phyloP scores from a whole-genome alignment of 2,329 filamentous ascomycete genomes.

The Colletotrichum melonis region DNA sequence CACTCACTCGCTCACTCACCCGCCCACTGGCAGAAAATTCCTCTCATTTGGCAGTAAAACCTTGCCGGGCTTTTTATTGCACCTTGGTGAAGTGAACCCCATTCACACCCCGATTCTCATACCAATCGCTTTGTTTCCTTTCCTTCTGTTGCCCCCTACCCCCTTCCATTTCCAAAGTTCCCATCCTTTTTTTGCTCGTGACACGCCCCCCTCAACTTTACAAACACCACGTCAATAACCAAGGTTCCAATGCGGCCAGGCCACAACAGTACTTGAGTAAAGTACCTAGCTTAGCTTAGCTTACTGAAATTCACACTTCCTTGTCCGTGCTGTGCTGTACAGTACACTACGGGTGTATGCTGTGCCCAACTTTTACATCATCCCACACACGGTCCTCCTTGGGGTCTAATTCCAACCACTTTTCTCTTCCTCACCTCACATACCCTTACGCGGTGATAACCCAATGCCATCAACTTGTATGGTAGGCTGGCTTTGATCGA shows the following conservation, averaged over 20 bases:
- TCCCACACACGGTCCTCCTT: constrained; percentile 8
- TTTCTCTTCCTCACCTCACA: background rate
- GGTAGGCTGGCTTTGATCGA: background rate
- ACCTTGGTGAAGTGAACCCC: background rate
- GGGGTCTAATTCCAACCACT: constrained; percentile 3
- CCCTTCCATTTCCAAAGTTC: background rate
- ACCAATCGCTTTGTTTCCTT: background rate
- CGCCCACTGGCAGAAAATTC: constrained; percentile 7
- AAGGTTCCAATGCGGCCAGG: background rate
- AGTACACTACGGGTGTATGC: too few relatives aligned
- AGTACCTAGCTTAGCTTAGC: too few relatives aligned
- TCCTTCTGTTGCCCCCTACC: background rate
- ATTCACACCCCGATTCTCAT: constrained; percentile 6
- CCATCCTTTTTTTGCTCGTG: background rate
- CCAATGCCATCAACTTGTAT: background rate
- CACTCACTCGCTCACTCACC: background rate
- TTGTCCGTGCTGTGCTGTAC: background rate
- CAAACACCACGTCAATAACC: constrained; percentile 10
- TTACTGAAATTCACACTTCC: background rate
- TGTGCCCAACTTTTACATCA: background rate
- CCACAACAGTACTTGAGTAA: background rate
- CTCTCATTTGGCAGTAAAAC: constrained; percentile 12
- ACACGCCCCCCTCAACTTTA: background rate
- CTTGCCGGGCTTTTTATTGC: background rate
- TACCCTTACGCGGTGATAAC: background rate